Conservation (phyloP, 768 basidiomycete species). For the Podaxis rugospora region DNA sequence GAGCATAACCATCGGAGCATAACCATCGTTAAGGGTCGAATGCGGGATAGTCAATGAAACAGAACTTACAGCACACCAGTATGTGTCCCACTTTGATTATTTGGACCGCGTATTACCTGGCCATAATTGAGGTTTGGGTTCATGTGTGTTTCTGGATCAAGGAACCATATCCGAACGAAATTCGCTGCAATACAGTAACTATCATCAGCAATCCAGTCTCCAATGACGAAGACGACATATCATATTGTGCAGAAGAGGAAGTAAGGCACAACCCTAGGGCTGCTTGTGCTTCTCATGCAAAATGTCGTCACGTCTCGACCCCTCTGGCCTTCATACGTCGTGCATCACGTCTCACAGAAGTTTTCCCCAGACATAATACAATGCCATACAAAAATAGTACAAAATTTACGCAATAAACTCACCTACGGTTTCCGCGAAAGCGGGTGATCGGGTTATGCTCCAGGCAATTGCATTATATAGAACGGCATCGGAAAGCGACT, state of each 20-base stretch:
- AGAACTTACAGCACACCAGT: conserved; percentile 45
- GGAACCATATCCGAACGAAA: conserved; percentile 56
- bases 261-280: background rate
- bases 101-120: conserved; percentile 43
- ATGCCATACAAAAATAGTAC: background rate
- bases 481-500: conserved; percentile 52
- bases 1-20: too few species aligned
- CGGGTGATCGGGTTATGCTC: conserved; percentile 32
- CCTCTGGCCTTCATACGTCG: background rate
- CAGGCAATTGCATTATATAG: conserved; percentile 59
- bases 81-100: conserved; percentile 36
- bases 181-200: conserved; percentile 23
- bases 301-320: background rate
- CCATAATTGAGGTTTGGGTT: conserved; percentile 60
- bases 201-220: background rate
- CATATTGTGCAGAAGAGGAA: background rate
- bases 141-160: conserved; percentile 54
- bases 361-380: background rate
- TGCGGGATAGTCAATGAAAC: background rate
- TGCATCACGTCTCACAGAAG: background rate
- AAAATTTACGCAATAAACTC: conserved; percentile 6
- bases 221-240: background rate
- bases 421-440: conserved; percentile 41
- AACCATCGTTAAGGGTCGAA: background rate
- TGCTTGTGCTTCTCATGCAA: background rate